These are phyloP conservation scores for Tolypocladium tropicale DNA, from an alignment of 2,329 filamentous ascomycete genomes.

Conservation along the genomic window DNA sequence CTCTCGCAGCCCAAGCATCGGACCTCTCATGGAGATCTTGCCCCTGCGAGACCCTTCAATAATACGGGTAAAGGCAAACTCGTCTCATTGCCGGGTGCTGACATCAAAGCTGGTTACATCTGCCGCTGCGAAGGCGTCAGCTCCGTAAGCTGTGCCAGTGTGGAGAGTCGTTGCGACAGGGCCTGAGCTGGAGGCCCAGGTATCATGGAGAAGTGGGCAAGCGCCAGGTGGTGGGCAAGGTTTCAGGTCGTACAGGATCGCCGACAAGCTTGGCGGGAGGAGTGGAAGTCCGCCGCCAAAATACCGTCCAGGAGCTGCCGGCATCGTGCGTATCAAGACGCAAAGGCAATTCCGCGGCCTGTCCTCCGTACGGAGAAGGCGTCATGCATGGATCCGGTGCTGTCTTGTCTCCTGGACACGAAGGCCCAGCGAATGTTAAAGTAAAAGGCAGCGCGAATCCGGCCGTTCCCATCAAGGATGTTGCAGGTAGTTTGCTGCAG, in stretches of 20 bases:
- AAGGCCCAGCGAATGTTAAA: neutral
- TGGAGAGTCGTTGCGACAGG: neutral
- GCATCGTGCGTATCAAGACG: neutral
- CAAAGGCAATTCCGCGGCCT: neutral
- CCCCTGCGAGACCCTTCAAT: no score
- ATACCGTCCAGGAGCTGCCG: neutral
- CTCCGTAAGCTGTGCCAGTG: neutral
- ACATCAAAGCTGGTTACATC: neutral
- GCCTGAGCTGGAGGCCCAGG: neutral
- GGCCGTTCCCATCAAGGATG: neutral
- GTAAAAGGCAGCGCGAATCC: neutral
- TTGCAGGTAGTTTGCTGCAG: slow-evolving; percentile 6
- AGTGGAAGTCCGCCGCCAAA: neutral
- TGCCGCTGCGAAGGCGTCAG: neutral
- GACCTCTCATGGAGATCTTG: no score
- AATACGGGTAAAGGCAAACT: no score
- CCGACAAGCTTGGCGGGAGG: neutral
- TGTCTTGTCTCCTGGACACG: neutral
- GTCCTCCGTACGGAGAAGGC: no score
- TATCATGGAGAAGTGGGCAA: neutral
- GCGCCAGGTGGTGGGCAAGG: slow-evolving; percentile 1
- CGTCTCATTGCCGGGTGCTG: neutral
- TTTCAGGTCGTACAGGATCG: neutral
- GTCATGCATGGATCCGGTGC: neutral
- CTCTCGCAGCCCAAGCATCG: neutral